Base-by-base conservation (phyloP, 768 basidiomycete species). In the Xerocomus potaroensis region DNA sequence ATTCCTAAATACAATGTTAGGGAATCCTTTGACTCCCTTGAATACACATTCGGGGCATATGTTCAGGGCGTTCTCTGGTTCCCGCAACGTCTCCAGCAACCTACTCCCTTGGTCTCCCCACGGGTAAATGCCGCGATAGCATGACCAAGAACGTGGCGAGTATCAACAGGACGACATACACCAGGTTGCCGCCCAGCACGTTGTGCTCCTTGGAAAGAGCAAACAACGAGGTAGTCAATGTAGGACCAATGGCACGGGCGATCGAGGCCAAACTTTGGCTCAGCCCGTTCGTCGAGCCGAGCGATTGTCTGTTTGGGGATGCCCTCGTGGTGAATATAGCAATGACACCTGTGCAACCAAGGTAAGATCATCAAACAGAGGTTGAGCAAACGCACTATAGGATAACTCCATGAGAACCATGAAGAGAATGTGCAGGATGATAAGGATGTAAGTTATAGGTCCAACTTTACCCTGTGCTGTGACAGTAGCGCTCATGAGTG, bases 221-320 rank as follows among this genome's bases (percentile, higher is more conserved):
- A 46, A 79, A 80, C n/a, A 78, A 55, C 0, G 78, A 78, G 1
- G 78, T 76, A 4, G 72, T 61, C 27, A 72, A 32, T 1, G 69
- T 71, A 0, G 79, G 79, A 1, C 77, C 78, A 19, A 79, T 65
- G 3, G 75, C 76, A 33, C 76, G 71, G 0, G 72, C 69, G 10
- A 73, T 60, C 3, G 75, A 71, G 2, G 69, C 70, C 1, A 68
- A 62, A 15, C 71, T 77, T 22, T 81, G 80, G 3, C 73, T 69
- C 18, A 82, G 64, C 2, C 81, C 81, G 48, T 83, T 80, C 2
- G 75, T 76, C 6, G 79, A 75, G 8, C 81, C 81, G 5, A 83
- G 68, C 0, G 78, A 75, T 16, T 66, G 67, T 43, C 71, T 74
- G 47, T 73, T 74, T 0, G 81, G 80, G 1, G 80, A 67, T 1